Evolutionary conservation across 331 rosid species (phyloP).

Genomic region (Cucumis variabilis): DNA sequence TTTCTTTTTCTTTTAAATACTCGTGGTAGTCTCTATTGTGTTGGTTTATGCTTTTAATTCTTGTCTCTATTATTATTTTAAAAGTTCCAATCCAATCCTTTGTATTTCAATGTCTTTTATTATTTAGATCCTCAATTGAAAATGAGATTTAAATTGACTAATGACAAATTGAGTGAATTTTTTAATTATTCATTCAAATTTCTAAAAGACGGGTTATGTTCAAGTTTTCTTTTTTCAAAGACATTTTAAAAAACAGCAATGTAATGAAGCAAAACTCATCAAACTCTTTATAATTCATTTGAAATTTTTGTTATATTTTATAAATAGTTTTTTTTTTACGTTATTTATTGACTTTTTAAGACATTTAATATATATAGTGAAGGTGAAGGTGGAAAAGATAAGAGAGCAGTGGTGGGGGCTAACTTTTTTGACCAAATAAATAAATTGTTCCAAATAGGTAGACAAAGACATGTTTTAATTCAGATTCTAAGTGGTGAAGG

Average conservation of each 20-base stretch:
- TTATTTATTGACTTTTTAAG: no score
- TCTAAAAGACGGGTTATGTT: no score
- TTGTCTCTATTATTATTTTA: neutral
- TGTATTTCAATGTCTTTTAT: no score
- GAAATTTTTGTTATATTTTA: no score
- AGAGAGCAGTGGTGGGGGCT: neutral
- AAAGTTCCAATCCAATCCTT: neutral
- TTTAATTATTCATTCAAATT: neutral
- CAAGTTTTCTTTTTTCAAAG: no score
- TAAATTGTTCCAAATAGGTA: neutral
- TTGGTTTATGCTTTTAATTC: neutral
- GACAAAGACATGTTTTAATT: neutral
- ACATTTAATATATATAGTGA: neutral
- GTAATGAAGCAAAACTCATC: no score
- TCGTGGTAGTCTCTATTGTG: neutral
- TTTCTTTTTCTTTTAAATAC: neutral
- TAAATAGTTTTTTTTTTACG: no score
- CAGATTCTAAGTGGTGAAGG: conserved; percentile 15
- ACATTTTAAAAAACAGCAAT: no score
- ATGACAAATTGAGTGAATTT: neutral
- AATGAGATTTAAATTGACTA: no score
- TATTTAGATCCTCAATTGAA: neutral
- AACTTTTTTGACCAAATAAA: neutral
- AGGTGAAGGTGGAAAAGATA: neutral
- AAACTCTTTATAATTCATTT: no score